Evolutionary conservation across 306 rosid genomes (phyloP).

Genomic region (Comarum palustre): DNA sequence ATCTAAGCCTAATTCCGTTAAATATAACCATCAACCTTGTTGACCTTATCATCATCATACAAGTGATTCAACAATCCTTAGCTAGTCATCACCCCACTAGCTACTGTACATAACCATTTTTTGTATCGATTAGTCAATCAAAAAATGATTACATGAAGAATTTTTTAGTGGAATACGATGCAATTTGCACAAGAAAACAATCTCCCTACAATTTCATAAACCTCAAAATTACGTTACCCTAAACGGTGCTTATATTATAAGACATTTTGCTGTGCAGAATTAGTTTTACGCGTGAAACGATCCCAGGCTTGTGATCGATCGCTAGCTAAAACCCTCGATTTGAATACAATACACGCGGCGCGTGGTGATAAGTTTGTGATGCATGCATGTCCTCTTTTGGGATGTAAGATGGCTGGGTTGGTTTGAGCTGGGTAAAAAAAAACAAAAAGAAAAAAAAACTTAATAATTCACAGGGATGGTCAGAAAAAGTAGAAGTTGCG

Average conservation of each 20-base stretch:
- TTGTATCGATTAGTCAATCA: constrained; percentile 40
- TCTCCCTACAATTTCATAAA: constrained; percentile 26
- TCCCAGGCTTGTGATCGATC: too few relatives aligned
- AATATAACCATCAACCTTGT: constrained; percentile 32
- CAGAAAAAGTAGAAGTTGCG: constrained; percentile 64
- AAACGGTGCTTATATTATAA: background rate
- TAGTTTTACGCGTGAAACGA: background rate
- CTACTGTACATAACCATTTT: background rate
- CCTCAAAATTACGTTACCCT: background rate
- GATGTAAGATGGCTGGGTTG: background rate
- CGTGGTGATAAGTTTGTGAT: constrained; percentile 18
- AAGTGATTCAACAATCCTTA: background rate
- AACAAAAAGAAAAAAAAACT: constrained; percentile 3
- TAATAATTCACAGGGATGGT: constrained; percentile 31
- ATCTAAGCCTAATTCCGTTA: background rate
- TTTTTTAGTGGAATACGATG: constrained; percentile 52
- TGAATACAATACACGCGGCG: constrained; percentile 14
- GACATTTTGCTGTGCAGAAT: too few relatives aligned
- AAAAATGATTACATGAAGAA: constrained; percentile 45
- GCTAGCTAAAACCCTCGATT: background rate
- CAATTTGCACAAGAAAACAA: constrained; percentile 18
- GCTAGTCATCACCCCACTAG: background rate
- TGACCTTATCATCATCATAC: constrained; percentile 35
- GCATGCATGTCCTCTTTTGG: constrained; percentile 31
- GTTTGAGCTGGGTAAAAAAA: background rate